Conservation (phyloP, 192 early-diverging fungal genomes). For the Coemansia sp. region DNA sequence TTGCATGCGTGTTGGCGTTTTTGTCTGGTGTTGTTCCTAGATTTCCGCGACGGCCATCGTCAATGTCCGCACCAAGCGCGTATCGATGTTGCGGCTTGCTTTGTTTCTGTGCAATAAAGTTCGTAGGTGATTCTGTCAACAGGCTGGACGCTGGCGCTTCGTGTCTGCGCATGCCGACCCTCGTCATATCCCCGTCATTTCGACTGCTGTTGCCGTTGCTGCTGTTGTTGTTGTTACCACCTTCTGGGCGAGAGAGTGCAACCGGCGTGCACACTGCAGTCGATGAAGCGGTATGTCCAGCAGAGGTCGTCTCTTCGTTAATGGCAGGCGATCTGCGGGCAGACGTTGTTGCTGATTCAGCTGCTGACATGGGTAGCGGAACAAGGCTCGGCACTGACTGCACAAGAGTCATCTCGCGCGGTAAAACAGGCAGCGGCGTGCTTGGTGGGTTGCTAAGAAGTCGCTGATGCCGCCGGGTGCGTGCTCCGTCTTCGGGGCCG, state of each 20-base stretch:
- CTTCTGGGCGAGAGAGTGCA: neutral
- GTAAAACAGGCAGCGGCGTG: constrained; percentile 32
- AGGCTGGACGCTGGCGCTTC: neutral
- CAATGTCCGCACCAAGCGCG: neutral
- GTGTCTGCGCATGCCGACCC: neutral
- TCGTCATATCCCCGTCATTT: neutral
- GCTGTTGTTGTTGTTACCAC: too few relatives aligned
- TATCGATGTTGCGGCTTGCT: constrained; percentile 5
- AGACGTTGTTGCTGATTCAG: constrained; percentile 5
- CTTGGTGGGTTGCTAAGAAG: constrained; percentile 39
- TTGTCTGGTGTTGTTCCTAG: neutral
- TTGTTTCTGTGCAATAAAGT: constrained; percentile 10
- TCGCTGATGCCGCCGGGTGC: constrained; percentile 5
- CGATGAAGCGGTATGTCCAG: constrained; percentile 12
- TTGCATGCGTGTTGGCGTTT: neutral
- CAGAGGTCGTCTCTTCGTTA: neutral
- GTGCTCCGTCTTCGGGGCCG: neutral
- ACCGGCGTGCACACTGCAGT: constrained; percentile 33
- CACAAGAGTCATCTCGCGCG: constrained; percentile 18
- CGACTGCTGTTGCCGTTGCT: neutral
- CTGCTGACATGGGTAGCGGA: neutral
- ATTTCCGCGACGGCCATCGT: neutral
- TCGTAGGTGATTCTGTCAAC: constrained; percentile 25
- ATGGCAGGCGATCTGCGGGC: neutral
- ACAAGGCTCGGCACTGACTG: constrained; percentile 4